Evolutionary conservation across 768 basidiomycete species (phyloP), one percentile per base, ranked within the genome.

Genomic region (Trametes cubensis): DNA sequence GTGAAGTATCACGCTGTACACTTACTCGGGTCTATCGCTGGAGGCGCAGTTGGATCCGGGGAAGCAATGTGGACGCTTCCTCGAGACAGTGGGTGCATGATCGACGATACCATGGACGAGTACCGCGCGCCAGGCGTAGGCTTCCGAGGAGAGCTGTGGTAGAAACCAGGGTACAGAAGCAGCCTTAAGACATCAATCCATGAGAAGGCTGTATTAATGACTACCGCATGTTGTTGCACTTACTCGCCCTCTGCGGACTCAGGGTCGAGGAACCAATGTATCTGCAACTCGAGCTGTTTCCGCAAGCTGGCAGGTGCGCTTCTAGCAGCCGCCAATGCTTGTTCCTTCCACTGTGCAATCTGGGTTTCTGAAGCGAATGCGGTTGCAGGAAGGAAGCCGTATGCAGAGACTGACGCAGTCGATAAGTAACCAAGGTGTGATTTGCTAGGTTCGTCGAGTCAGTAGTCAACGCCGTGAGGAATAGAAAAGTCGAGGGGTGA

Each of bases 11-110:
- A 1, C 28, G 11, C 11, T 4, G 50, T 11, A 30, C 23, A 28
- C 52, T 21, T 20, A 61, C 60, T 62, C 25, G 72, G 72, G 48
- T 74, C 73, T 18, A 75, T 69, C 46, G 58, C 63, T 0, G 71
- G 71, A 5, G 65, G 63, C n/a, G 52, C 58, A 25, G 34, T 47
- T 1, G 72, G 71, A 55, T 76, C 72, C 0, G 53, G 42, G 11
- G 70, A 71, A 2, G 57, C 58, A 42, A 66, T 61, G 44, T 72
- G 71, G 4, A 62, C 61, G 20, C 40, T 20, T 13, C 61, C 61
- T 6, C 61, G 61, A 4, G 61, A 62, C 6, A 57, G 42, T 3
- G 61, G 53, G 15, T 57, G 61, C 40, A 52, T 47, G 41, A 57
- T 30, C 2, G 54, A 18, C 3, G 46, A 46, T 1, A 44, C 39